Conservation (phyloP, 2,329 filamentous ascomycete species). For the Botrytis porri region DNA sequence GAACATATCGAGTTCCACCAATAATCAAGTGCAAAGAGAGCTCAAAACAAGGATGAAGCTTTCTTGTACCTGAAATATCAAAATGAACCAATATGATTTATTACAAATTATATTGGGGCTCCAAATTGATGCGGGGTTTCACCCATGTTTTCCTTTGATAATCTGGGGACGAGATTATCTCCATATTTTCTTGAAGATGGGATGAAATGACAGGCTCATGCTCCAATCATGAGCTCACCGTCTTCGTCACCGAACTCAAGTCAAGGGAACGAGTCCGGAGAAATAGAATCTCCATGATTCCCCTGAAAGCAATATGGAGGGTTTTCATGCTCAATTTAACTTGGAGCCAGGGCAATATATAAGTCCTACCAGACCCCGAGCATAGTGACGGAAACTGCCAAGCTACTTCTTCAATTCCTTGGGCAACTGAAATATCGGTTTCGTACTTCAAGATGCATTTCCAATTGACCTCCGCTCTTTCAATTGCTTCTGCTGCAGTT, state of each 20-base stretch:
- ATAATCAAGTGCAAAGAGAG: background rate
- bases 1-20: conserved; percentile 1
- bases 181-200: conserved; percentile 3
- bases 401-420: background rate
- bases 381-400: background rate
- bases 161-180: conserved; percentile 9
- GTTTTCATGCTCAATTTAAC: background rate
- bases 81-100: background rate
- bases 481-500: conserved; percentile 28
- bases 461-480: conserved; percentile 27
- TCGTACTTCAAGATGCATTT: conserved; percentile 32
- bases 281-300: background rate
- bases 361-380: background rate
- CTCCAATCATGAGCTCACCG: background rate
- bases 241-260: conserved; percentile 2
- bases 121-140: conserved; percentile 2
- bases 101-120: background rate
- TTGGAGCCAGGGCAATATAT: conserved; percentile 4
- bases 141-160: background rate
- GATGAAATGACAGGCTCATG: background rate
- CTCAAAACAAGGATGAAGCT: background rate
- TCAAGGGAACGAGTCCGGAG: background rate
- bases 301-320: background rate
- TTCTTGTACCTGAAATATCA: background rate
- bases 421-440: background rate